Base-by-base conservation (phyloP, 2,329 filamentous ascomycete genomes). In the Fusarium succisae region DNA sequence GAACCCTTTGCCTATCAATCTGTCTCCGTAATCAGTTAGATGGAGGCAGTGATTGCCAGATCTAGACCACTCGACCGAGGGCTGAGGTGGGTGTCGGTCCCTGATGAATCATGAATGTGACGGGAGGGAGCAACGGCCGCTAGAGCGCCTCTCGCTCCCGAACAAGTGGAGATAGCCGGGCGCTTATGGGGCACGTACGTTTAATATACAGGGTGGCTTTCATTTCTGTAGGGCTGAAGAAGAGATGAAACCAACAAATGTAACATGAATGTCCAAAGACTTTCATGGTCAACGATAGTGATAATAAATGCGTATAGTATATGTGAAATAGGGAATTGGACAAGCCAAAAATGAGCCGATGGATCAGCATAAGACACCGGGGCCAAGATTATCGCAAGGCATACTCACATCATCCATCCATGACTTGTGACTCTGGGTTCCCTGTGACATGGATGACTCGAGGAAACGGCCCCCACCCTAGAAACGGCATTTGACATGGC, bases 401-500 rank as follows among this genome's bases (percentile, higher is more conserved):
- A 57, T 63, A 63, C 43, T 66, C 26, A n/a, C 57, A 50, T n/a
- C 35, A 38, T 38, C 13, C 18, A 38, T 53, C 32, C 50, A 30
- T 35, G 55, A 57, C 39, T 57, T 57, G n/a, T 28, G 37, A 56
- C 37, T 44, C 38, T 26, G n/a, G 13, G n/a, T 24, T 67, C 47
- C 48, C 44, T 35, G 28, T 22, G 44, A 45, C 57, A 69, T 57
- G 64, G 64, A 47, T 47, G 41, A 56, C 50, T 48, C 53, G 28
- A 39, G 41, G 30, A 63, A 74, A 64, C 35, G 51, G 55, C 50
- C 71, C 71, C 71, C 71, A 74, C 66, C 51, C 39, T 30, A 35
- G 24, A 48, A 50, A 50, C 30, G 44, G 44, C 35, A 30, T 54
- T 54, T 41, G 61, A 32, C 28, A 47, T 43, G 41, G 61, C 37